Evolutionary conservation across 345 rosid species (phyloP), one percentile per base, ranked within the genome.

Genomic region (Syzygium aromaticum): DNA sequence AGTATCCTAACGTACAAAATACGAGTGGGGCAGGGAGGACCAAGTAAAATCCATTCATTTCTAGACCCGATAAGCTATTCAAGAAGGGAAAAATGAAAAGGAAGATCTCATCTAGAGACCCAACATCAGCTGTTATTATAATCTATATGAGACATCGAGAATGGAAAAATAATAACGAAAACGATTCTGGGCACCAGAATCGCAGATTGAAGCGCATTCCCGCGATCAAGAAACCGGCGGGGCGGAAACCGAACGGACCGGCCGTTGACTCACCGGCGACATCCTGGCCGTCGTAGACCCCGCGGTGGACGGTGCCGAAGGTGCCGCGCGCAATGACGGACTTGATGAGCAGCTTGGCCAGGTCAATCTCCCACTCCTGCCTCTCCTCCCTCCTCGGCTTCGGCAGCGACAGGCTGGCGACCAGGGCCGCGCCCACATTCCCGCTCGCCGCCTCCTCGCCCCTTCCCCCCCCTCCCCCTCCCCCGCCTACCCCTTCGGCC

Each of bases 281-380:
- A 90, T 98, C 99, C 85, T 85, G 97, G 53, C 93, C 94, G 82
- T 95, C 98, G 87, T 98, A 98, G 90, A 94, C 61, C 77, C 99
- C 99, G 83, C 99, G 99, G 92, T 98, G 99, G 88, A 98, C 98
- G 83, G 98, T 95, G 64, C 99, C 99, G 56, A 98, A 98, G 51
- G 99, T 95, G 87, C 99, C 99, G 59, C 99, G 98, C 14, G 98
- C 99, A 91, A 98, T 95, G 93, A 95, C 98, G 77, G 91, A 80
- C 92, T 92, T 96, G 96, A 98, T 92, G 82, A 94, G 84, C 73
- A 98, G 98, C 92, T 95, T 95, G 87, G 96, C 90, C 87, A 98
- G 96, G 77, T 98, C 99, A 94, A 96, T 95, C 96, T 98, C 99
- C 99, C 99, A 98, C 84, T 94, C 99, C 87, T 88, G 94, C 87